Conservation (phyloP, 2,329 filamentous ascomycete species). For the Phialophora chinensis region DNA sequence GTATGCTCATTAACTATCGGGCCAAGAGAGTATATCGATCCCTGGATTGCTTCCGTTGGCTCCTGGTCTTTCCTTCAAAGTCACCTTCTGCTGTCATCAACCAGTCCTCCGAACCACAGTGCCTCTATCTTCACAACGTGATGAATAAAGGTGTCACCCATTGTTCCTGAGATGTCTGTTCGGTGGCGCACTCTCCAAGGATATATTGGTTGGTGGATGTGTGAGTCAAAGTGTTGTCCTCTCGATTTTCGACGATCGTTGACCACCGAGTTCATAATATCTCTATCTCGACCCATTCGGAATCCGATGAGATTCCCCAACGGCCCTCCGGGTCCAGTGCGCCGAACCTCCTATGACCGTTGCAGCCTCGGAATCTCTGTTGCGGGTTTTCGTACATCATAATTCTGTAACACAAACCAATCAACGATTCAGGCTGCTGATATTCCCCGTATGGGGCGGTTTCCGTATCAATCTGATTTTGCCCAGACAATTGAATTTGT, state of each 20-base stretch:
- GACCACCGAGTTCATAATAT: neutral
- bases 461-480: conserved; percentile 32
- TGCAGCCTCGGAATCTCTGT: neutral
- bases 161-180: neutral
- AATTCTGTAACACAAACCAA: neutral
- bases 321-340: neutral
- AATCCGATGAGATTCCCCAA: too few species aligned
- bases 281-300: neutral
- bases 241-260: neutral
- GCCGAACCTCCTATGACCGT: neutral
- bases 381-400: neutral
- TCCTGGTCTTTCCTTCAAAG: neutral
- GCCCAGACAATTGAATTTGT: conserved; percentile 26
- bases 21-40: neutral
- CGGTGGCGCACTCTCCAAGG: too few species aligned
- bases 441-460: conserved; percentile 32
- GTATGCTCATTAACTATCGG: neutral
- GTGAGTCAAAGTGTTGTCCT: neutral
- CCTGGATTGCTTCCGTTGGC: neutral
- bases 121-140: neutral
- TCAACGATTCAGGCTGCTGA: conserved; percentile 30
- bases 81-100: neutral
- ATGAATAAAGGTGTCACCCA: neutral
- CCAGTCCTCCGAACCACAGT: neutral
- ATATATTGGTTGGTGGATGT: neutral